Percentiles rank a stretch among this genome's conserved stretches.
Evolutionary conservation across 169 alveolate genomes (phyloP).

Genomic region (Toxoplasma gondii): DNA sequence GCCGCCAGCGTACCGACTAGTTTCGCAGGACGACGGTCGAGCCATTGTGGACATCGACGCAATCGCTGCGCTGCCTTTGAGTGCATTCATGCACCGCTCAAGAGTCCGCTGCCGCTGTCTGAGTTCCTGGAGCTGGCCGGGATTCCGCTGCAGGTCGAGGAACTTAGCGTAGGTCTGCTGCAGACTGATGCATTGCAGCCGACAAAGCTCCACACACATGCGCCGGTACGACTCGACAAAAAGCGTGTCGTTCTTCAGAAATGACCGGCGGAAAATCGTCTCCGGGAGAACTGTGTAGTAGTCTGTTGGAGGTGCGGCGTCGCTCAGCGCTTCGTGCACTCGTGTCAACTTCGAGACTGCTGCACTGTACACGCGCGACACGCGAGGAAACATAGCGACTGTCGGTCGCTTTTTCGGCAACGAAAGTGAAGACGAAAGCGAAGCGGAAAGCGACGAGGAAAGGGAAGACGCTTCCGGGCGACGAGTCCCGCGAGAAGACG

Average conservation of each 20-base stretch:
- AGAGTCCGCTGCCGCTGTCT: conserved; percentile 31
- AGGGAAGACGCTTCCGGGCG: background rate
- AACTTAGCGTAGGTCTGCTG: conserved; percentile 16
- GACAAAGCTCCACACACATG: conserved; percentile 25
- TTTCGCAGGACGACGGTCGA: background rate
- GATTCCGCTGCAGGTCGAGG: conserved; percentile 28
- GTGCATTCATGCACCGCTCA: conserved; percentile 32
- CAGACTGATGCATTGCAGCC: conserved; percentile 23
- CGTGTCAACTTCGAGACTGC: background rate
- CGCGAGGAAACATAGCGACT: background rate
- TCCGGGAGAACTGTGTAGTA: conserved; percentile 30
- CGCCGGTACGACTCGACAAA: conserved; percentile 20
- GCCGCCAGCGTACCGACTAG: background rate
- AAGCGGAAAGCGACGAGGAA: background rate
- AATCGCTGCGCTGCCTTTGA: background rate
- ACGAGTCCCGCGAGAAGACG: background rate
- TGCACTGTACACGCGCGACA: conserved; percentile 17
- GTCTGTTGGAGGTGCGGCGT: background rate
- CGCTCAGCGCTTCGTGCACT: background rate
- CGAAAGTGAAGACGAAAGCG: background rate
- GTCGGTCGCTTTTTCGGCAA: background rate
- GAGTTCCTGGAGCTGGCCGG: background rate
- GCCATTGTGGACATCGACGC: background rate
- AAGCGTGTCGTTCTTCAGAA: background rate
- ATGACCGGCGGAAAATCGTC: background rate